A percentile compares a stretch with the other conserved stretches of the same genome.
phyloP scores from a whole-genome alignment of 2,329 filamentous ascomycete genomes.

The Colletotrichum falcatum region DNA sequence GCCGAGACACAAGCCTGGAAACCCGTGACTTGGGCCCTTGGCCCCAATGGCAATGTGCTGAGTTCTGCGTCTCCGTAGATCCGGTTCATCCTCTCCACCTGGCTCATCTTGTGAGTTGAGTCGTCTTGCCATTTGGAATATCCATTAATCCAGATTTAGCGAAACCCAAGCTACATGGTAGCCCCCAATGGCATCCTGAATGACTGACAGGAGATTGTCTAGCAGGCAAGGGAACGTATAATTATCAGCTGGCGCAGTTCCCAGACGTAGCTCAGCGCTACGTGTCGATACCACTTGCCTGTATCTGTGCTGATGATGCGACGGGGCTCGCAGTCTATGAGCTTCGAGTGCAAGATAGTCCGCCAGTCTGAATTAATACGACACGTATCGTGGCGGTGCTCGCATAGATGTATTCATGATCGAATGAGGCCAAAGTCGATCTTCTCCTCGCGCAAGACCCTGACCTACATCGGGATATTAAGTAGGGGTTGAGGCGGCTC shows the following conservation, averaged over 20 bases:
- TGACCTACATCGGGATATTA: not conserved
- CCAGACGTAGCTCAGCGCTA: constrained; percentile 53
- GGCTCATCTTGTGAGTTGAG: constrained; percentile 48
- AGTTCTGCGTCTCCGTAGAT: constrained; percentile 51
- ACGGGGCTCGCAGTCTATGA: constrained; percentile 21
- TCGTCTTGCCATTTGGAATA: constrained; percentile 50
- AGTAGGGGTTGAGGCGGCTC: not conserved
- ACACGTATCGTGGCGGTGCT: constrained; percentile 4
- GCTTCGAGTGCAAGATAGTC: constrained; percentile 1
- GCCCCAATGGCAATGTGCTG: constrained; percentile 53
- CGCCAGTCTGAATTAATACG: not conserved
- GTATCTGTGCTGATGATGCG: constrained; percentile 14
- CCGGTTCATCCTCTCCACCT: constrained; percentile 52
- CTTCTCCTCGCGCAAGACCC: not conserved
- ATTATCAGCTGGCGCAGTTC: constrained; percentile 26
- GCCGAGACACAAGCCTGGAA: constrained; percentile 50
- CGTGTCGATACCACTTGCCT: constrained; percentile 42
- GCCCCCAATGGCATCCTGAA: constrained; percentile 48
- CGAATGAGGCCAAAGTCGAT: constrained; percentile 8
- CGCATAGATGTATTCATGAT: constrained; percentile 14
- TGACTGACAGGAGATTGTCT: constrained; percentile 12
- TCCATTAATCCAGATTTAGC: constrained; percentile 55
- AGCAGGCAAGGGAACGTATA: constrained; percentile 17
- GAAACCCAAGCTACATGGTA: constrained; percentile 49
- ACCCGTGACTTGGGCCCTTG: constrained; percentile 50